Percentiles rank a stretch among this genome's conserved stretches.
phyloP scores from a whole-genome alignment of 2,329 filamentous ascomycete genomes.

The Plenodomus lindquistii region DNA sequence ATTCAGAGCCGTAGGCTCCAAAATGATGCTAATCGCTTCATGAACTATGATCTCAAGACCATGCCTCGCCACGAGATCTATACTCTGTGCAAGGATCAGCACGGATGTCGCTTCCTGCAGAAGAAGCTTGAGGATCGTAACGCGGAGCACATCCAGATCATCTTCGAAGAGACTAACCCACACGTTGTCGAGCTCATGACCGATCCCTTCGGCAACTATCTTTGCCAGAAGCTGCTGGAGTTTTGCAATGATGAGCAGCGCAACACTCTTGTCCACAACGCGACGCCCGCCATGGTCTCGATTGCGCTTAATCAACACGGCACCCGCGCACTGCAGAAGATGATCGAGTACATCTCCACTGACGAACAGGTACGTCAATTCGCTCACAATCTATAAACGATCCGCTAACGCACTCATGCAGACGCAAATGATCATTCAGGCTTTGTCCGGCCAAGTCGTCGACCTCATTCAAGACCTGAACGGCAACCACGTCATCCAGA shows the following conservation, averaged over 20 bases:
- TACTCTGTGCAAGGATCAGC: slow-evolving; percentile 92
- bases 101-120: slow-evolving; percentile 94
- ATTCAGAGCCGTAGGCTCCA: slow-evolving; percentile 75
- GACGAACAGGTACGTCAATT: slow-evolving; percentile 63
- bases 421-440: slow-evolving; percentile 82
- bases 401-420: slow-evolving; percentile 23
- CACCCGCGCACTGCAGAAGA: slow-evolving; percentile 95
- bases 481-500: slow-evolving; percentile 98
- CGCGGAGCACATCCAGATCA: slow-evolving; percentile 82
- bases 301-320: slow-evolving; percentile 98
- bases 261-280: slow-evolving; percentile 88
- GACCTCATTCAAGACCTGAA: slow-evolving; percentile 96
- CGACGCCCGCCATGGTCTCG: slow-evolving; percentile 81
- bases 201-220: slow-evolving; percentile 96
- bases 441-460: slow-evolving; percentile 82
- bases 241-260: slow-evolving; percentile 95
- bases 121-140: slow-evolving; percentile 94
- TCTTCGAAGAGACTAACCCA: slow-evolving; percentile 90
- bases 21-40: slow-evolving; percentile 72
- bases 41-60: slow-evolving; percentile 79
- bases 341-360: slow-evolving; percentile 96
- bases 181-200: slow-evolving; percentile 98
- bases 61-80: slow-evolving; percentile 80
- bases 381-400: not conserved
- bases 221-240: slow-evolving; percentile 97